These are phyloP conservation scores for Datisca glomerata DNA, from an alignment of 306 rosid species.

Conservation along the genomic window DNA sequence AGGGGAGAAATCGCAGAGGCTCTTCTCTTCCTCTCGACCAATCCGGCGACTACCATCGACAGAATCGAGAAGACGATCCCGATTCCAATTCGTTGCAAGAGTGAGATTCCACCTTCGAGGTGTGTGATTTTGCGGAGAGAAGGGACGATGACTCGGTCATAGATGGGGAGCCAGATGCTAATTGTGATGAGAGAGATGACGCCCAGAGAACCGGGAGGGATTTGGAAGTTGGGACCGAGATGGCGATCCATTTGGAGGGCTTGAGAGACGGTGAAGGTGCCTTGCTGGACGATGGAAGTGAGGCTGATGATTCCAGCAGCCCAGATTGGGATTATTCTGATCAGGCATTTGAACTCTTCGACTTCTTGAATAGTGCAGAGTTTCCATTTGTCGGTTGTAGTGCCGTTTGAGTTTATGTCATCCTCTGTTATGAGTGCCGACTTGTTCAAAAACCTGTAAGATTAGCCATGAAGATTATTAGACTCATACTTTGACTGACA, in stretches of 20 bases:
- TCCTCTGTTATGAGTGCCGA: conserved; percentile 38
- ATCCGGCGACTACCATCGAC: conserved; percentile 52
- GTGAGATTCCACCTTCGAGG: conserved; percentile 45
- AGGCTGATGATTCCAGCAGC: conserved; percentile 36
- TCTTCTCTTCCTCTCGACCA: conserved; percentile 39
- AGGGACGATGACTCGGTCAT: conserved; percentile 38
- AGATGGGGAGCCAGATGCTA: conserved; percentile 43
- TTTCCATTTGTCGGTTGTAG: conserved; percentile 29
- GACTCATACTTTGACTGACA: too few relatives aligned
- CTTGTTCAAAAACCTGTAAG: conserved; percentile 41
- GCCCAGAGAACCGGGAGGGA: conserved; percentile 51
- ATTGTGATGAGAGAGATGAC: conserved; percentile 42
- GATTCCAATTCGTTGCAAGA: conserved; percentile 50
- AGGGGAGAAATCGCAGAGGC: conserved; percentile 21
- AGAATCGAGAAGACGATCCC: conserved; percentile 42
- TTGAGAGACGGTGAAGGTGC: conserved; percentile 45
- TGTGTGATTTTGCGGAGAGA: conserved; percentile 27
- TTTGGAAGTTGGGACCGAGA: conserved; percentile 46
- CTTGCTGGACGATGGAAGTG: conserved; percentile 26
- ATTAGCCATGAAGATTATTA: too few relatives aligned
- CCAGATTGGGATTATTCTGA: conserved; percentile 40
- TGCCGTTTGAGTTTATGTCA: conserved; percentile 42
- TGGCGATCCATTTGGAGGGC: conserved; percentile 65
- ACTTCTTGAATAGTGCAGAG: conserved; percentile 51
- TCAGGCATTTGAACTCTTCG: conserved; percentile 49